A percentile compares a stretch with the other conserved stretches of the same genome.
Conservation (phyloP, 2,329 filamentous ascomycete genomes). For the Aureobasidium leucospermi region DNA sequence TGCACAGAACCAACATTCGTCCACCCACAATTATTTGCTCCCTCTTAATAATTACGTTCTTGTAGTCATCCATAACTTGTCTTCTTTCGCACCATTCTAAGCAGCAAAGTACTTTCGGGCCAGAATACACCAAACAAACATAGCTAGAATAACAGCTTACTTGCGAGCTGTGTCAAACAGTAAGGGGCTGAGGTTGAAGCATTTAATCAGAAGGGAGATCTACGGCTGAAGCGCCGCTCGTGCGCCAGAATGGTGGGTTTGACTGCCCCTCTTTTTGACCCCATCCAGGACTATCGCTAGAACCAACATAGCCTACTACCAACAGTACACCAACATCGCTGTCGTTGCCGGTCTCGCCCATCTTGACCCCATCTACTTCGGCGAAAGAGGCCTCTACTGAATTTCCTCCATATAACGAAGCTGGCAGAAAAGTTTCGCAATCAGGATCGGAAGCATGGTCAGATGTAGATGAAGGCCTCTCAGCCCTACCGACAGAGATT, state of each 20-base stretch:
- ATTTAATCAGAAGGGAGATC: neutral
- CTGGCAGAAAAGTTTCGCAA: neutral
- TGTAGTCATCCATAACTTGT: neutral
- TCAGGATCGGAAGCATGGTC: slow-evolving; percentile 4
- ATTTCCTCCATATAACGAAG: neutral
- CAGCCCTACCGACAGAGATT: slow-evolving; percentile 4
- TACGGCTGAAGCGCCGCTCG: slow-evolving; percentile 1
- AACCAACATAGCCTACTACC: neutral
- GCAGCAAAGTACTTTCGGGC: neutral
- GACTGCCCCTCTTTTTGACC: neutral
- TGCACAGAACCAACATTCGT: neutral
- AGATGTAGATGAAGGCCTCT: slow-evolving; percentile 5
- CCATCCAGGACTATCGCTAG: neutral
- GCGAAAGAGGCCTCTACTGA: neutral
- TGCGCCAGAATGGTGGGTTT: slow-evolving; percentile 9
- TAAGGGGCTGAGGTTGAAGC: neutral
- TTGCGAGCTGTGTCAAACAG: neutral
- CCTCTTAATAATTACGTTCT: neutral
- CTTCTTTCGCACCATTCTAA: neutral
- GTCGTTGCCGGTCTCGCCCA: neutral
- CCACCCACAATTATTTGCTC: neutral
- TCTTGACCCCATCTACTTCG: neutral
- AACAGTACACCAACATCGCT: neutral
- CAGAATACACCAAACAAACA: neutral
- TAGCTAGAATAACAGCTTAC: neutral